Base-by-base conservation (phyloP, 768 basidiomycete species). In the Lentinula lateritia region DNA sequence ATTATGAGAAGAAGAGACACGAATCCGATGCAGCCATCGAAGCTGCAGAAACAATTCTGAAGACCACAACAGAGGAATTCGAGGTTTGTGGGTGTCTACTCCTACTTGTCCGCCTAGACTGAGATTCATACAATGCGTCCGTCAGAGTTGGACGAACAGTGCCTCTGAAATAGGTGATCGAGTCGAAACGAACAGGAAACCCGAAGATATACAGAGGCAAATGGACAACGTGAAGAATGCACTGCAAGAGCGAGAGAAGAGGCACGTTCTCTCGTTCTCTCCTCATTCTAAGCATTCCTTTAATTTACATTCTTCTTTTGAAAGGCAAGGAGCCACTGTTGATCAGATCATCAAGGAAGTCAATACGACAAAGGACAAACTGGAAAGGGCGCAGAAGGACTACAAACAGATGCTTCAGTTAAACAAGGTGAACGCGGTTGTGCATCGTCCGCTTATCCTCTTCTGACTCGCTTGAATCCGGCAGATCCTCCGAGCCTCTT, bases 291-390 rank as follows among this genome's bases (percentile, higher is more conserved):
- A 65, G 67, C 13, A 64, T 23, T 52, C 35, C 42, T 39, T 56
- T 15, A 23, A 23, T 1, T 46, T 56, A 66, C 61, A 23, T 32
- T 10, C 2, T 28, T 62, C 20, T 42, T 62, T 9, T 34, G 35
- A 60, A 28, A 92, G 89, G 43, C 86, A 92, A 57, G 92, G 93
- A 7, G 86, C 87, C 0, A 82, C 85, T 1, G 82, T 93, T 5
- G 92, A 92, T 57, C 86, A 93, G 54, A 84, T 96, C 79, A 82
- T 87, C 0, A 75, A 79, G 12, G 85, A 91, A 66, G 78, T 94
- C 20, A 86, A 87, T 69, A 84, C 80, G 61, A 84, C 88, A 10
- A 82, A 82, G 65, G 78, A 76, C 5, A 81, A 78, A 28, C 74
- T 88, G 12, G 81, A 89, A 3, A 82, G 75, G 16, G 89, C 86